Percentiles rank a stretch among this genome's conserved stretches.
These are phyloP conservation scores for Debaryomyces robertsiae DNA, from an alignment of 1,139 yeast genomes.

Conservation along the genomic window DNA sequence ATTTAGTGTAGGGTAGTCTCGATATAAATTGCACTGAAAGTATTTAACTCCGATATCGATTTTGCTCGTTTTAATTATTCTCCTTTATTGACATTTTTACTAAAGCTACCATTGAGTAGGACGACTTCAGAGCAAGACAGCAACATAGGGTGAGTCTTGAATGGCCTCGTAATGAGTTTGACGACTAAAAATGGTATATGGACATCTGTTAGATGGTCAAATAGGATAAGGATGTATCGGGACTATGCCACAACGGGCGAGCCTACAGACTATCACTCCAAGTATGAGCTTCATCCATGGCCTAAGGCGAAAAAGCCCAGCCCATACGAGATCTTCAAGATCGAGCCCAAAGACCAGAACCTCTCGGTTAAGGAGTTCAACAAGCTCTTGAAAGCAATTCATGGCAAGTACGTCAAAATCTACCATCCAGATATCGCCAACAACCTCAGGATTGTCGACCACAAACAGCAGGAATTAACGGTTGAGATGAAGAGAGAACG, in stretches of 20 bases:
- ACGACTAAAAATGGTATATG: not conserved
- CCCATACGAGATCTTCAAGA: constrained; percentile 73
- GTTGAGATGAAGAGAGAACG: constrained; percentile 52
- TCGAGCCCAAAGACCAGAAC: constrained; percentile 26
- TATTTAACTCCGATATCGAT: no score
- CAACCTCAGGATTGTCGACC: constrained; percentile 27
- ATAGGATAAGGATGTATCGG: not conserved
- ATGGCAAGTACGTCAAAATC: constrained; percentile 67
- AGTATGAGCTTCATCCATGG: constrained; percentile 48
- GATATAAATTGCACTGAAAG: no score
- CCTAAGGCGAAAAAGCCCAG: constrained; percentile 61
- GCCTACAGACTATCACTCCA: constrained; percentile 23
- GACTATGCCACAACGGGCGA: constrained; percentile 16
- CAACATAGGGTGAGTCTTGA: no score
- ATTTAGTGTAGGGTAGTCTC: no score
- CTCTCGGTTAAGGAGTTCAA: constrained; percentile 38
- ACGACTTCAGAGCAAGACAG: no score
- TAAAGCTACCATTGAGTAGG: no score
- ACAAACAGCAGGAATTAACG: constrained; percentile 31
- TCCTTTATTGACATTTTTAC: no score
- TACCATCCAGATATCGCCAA: constrained; percentile 82
- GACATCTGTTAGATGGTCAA: not conserved
- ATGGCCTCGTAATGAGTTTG: no score
- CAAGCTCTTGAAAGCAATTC: constrained; percentile 52
- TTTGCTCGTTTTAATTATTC: no score